Evolutionary conservation across 495 filamentous ascomycete species (phyloP), one percentile per base, ranked within the genome.

Genomic region (Cenococcum geophilum): DNA sequence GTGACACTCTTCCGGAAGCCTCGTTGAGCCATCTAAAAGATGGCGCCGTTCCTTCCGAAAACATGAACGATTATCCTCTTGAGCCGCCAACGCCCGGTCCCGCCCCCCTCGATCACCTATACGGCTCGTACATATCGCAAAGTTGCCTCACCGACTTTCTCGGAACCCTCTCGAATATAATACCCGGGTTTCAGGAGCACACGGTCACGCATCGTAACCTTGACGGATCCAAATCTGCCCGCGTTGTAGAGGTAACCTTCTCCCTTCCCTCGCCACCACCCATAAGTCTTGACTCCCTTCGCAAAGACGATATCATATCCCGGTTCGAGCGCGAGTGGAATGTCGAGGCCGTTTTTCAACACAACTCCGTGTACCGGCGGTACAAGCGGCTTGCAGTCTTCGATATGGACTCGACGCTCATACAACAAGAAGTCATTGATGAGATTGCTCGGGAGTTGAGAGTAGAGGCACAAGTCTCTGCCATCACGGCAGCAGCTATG

Each of bases 401-500:
- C 67, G 93, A 98, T 70, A 98, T 98, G 93, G 93, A 98, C 73
- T 91, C 86, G 61, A 98, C 93, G 0, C 79, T 98, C 58, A 97
- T 98, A 66, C 83, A 92, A 59, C 90, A 98, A 70, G 93, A 98
- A 76, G 89, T 95, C 22, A 96, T 98, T 68, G 93, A 98, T 68
- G 85, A 97, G 68, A 86, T 98, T 57, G 93, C 93, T 21, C 83
- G 84, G 36, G 84, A 85, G 34, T 83, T 93, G 55, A 88, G 88
- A 48, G 80, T 92, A 11, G 86, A 85, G 65, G 80, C 81, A 57
- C 62, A 83, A 64, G 86, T 90, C 64, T 80, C 83, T 22, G 84
- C 84, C 62, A 96, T 98, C 71, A 98, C 93, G 4, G 85, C 84
- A 50, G 85, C 89, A 18, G 92, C 93, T 32, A 98, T 98, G 93